These are phyloP conservation scores for Silene latifolia DNA, from an alignment of 148 eudicot species.

Conservation along the genomic window DNA sequence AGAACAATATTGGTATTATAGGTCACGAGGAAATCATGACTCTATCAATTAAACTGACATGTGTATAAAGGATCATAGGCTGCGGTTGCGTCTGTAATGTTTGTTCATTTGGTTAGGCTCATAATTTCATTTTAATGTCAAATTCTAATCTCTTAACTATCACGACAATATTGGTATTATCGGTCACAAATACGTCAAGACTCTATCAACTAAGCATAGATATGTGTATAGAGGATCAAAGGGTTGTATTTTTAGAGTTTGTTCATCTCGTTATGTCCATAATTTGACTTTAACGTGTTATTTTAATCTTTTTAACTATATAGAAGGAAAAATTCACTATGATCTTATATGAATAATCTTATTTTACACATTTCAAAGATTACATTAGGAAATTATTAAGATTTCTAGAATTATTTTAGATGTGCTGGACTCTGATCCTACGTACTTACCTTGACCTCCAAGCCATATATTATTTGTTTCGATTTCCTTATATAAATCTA, in stretches of 20 bases:
- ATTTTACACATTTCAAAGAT: background rate
- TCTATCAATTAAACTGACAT: background rate
- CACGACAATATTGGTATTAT: too few species aligned
- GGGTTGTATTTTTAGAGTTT: background rate
- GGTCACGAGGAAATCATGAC: background rate
- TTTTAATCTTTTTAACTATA: background rate
- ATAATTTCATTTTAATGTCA: background rate
- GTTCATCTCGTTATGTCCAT: background rate
- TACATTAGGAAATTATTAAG: background rate
- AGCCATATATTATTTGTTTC: background rate
- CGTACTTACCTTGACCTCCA: slow-evolving; percentile 7
- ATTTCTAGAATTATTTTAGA: background rate
- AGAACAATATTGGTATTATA: too few species aligned
- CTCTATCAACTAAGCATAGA: background rate
- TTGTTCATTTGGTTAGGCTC: background rate
- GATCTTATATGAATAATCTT: background rate
- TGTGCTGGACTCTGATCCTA: background rate
- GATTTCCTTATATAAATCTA: background rate
- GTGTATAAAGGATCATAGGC: too few species aligned
- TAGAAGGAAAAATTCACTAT: background rate
- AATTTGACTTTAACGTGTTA: background rate
- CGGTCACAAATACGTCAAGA: background rate
- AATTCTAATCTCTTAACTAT: background rate
- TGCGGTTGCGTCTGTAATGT: background rate
- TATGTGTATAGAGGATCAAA: too few species aligned